Conservation (phyloP, 768 basidiomycete genomes). For the Agrocybe praecox region DNA sequence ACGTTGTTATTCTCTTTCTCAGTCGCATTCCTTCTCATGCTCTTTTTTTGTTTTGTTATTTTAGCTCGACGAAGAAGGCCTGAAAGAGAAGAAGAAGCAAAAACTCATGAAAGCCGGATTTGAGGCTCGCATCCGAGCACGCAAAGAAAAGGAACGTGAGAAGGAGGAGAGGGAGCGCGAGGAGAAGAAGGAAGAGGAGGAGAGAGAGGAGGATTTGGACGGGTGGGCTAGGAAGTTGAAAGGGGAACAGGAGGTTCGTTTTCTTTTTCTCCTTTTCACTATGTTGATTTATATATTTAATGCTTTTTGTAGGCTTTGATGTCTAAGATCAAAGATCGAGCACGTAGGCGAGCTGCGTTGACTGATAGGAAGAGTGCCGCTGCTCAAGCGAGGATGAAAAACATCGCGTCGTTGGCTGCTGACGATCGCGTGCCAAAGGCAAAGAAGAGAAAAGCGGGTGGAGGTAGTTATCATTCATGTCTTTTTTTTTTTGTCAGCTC, state of each 20-base stretch:
- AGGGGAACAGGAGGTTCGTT: conserved; percentile 75
- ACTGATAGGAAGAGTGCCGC: conserved; percentile 93
- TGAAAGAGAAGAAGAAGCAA: conserved; percentile 96
- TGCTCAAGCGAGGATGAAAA: conserved; percentile 95
- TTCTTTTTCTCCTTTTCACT: not conserved
- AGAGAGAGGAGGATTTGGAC: conserved; percentile 67
- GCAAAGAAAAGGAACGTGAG: conserved; percentile 88
- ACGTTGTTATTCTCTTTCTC: conserved; percentile 18
- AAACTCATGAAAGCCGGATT: conserved; percentile 91
- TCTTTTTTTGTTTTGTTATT: too few relatives aligned
- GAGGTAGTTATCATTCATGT: conserved; percentile 49
- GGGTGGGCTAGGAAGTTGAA: conserved; percentile 79
- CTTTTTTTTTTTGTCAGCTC: not conserved
- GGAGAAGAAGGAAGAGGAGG: conserved; percentile 78
- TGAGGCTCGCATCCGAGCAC: conserved; percentile 83
- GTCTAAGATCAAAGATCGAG: conserved; percentile 82
- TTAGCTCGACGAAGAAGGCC: conserved; percentile 86
- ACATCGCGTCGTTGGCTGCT: conserved; percentile 87
- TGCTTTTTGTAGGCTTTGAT: conserved; percentile 85
- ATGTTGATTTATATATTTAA: not conserved
- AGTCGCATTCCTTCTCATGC: too few relatives aligned
- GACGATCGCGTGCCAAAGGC: conserved; percentile 78
- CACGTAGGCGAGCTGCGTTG: conserved; percentile 76
- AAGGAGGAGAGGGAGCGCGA: conserved; percentile 68
- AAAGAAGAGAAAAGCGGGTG: conserved; percentile 81